Evolutionary conservation across 1,284 basidiomycete species (phyloP).

Genomic region (Ganoderma lucidum): DNA sequence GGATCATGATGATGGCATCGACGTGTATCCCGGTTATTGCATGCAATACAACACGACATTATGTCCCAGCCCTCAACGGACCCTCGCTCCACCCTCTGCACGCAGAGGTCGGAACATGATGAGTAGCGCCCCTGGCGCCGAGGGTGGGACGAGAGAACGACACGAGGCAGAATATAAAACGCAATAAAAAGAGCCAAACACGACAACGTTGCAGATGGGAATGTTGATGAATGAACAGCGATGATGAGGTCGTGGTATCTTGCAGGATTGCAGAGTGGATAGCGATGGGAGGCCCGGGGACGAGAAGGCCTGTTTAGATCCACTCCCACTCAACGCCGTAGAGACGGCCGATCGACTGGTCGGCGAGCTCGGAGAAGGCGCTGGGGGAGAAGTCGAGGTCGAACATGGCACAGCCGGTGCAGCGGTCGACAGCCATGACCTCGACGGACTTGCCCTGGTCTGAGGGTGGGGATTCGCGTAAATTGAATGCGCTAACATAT

Average conservation of each 20-base stretch:
- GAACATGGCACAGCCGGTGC: constrained; percentile 55
- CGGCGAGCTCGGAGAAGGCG: constrained; percentile 57
- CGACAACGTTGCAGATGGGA: constrained; percentile 16
- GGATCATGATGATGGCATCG: constrained; percentile 31
- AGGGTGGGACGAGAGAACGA: constrained; percentile 27
- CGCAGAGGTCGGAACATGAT: constrained; percentile 32
- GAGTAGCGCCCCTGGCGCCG: constrained; percentile 37
- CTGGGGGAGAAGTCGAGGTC: constrained; percentile 67
- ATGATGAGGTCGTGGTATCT: constrained; percentile 20
- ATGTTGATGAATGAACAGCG: constrained; percentile 9
- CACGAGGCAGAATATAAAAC: constrained; percentile 24
- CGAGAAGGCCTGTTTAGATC: constrained; percentile 46
- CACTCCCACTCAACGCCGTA: constrained; percentile 53
- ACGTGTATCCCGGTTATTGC: constrained; percentile 25
- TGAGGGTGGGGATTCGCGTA: constrained; percentile 34
- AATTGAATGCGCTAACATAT: background rate
- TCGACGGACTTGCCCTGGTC: constrained; percentile 59
- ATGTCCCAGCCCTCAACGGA: constrained; percentile 28
- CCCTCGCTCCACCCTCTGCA: constrained; percentile 36
- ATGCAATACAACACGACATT: constrained; percentile 33
- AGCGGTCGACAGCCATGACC: constrained; percentile 68
- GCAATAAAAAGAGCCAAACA: constrained; percentile 32
- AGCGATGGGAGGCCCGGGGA: constrained; percentile 5
- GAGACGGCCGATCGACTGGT: constrained; percentile 57
- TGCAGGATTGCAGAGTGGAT: constrained; percentile 6